Base-by-base conservation (phyloP, 1,284 basidiomycete genomes). In the Athelia psychrophila region DNA sequence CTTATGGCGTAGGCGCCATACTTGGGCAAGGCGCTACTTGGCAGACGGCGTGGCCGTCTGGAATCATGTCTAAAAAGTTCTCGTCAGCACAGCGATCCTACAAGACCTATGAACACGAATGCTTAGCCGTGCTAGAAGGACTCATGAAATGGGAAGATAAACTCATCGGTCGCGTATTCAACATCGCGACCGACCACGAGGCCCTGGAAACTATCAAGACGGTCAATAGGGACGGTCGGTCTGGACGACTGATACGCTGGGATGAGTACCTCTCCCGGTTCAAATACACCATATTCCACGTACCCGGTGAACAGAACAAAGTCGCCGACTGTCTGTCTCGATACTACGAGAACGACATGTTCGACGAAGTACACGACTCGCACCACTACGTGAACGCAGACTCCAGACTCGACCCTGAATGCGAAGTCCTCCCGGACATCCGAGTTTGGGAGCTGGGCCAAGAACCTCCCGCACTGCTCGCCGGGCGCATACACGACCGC, bases 21-120 rank as follows among this genome's bases (percentile, higher is more conserved):
- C 48, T 71, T 3, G 57, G 55, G 27, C 68, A 71, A 53, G 70
- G 70, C 0, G 4, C n/a, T 0, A 56, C 63, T 25, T 67, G 64
- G 62, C 54, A 59, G 46, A 59, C 35, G 0, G 66, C 60, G 0
- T 51, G 51, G 3, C 55, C 69, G 0, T 63, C 65, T 3, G 68
- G 68, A 1, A 74, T 74, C 53, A 71, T 61, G 51, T 73, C 67
- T 0, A 70, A 67, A 1, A 74, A 74, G 47, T 55, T 75, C 42
- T 70, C 64, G 30, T 42, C 62, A 0, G 66, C 69, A 0, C 70
- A 74, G 52, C 66, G 71, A 24, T 74, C 74, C 30, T 76, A 76
- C 47, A 62, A 65, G 3, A 62, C 67, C 0, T 67, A 70, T 51
- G 64, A 73, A 49, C 64, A 66, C 5, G 70, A 74, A 45, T 59